A percentile compares a stretch with the other conserved stretches of the same genome.
Conservation (phyloP, 108 stramenopile genomes). For the Pseudonitzschia pungens region DNA sequence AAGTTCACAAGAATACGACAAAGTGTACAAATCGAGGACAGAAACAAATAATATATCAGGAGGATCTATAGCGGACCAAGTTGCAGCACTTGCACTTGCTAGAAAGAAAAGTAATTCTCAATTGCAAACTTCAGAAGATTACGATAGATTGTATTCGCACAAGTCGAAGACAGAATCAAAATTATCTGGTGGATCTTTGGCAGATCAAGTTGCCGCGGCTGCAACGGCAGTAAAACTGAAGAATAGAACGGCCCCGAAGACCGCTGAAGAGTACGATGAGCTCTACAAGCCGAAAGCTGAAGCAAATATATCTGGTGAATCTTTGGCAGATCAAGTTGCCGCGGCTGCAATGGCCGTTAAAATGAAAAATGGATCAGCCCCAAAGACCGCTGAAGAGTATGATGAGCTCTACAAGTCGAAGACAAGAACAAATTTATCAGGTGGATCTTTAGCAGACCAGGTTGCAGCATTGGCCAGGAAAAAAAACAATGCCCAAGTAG, state of each 20-base stretch:
- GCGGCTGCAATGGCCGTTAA: background rate
- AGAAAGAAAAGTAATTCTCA: background rate
- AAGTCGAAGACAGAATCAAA: no score
- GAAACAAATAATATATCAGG: background rate
- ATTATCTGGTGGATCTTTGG: no score
- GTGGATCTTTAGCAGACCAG: background rate
- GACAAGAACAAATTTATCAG: background rate
- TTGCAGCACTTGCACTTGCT: conserved; percentile 1
- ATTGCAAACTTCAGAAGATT: background rate
- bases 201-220: no score
- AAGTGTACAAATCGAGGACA: background rate
- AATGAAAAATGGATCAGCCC: background rate
- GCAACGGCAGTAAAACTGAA: no score
- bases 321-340: background rate
- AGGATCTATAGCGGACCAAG: conserved; percentile 6
- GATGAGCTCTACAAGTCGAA: background rate
- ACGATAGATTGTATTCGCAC: conserved; percentile 5
- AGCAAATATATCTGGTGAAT: no score
- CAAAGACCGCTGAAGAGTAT: conserved; percentile 2
- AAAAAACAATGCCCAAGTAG: background rate
- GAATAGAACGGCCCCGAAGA: no score
- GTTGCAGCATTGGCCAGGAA: background rate
- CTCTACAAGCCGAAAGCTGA: no score
- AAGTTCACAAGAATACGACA: background rate
- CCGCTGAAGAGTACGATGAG: no score